Percentiles rank a stretch among this genome's conserved stretches.
Conservation (phyloP, 768 basidiomycete genomes). For the Tricholomella constricta region DNA sequence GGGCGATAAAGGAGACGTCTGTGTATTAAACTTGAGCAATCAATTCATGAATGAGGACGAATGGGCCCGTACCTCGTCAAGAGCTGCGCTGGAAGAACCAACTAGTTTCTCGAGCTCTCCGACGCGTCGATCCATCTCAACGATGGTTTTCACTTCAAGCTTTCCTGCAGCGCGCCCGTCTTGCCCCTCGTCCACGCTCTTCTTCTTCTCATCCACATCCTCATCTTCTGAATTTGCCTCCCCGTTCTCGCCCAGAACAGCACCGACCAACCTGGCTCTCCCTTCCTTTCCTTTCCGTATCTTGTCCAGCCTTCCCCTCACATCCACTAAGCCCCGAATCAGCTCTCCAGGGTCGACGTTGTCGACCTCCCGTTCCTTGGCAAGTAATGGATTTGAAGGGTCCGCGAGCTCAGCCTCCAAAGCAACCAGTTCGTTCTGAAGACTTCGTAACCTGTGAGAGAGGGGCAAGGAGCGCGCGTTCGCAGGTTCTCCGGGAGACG, state of each 20-base stretch:
- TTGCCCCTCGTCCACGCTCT: background rate
- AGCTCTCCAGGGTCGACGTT: conserved; percentile 74
- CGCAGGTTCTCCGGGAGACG: conserved; percentile 40
- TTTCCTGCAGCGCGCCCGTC: conserved; percentile 25
- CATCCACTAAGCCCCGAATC: conserved; percentile 76
- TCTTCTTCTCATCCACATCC: conserved; percentile 13
- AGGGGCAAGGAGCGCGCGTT: conserved; percentile 44
- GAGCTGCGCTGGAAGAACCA: conserved; percentile 74
- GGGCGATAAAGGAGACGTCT: conserved; percentile 74
- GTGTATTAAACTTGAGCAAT: background rate
- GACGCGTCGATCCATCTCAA: conserved; percentile 82
- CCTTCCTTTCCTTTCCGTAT: conserved; percentile 68
- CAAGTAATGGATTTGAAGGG: conserved; percentile 70
- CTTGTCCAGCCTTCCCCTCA: conserved; percentile 67
- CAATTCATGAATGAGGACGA: background rate
- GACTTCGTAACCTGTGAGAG: conserved; percentile 57
- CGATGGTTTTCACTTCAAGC: conserved; percentile 50
- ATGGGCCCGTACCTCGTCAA: conserved; percentile 72
- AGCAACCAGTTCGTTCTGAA: conserved; percentile 78
- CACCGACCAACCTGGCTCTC: conserved; percentile 61
- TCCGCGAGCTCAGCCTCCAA: conserved; percentile 85
- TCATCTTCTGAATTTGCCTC: conserved; percentile 18
- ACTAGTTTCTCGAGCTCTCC: conserved; percentile 81
- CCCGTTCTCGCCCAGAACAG: conserved; percentile 44
- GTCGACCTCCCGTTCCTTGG: conserved; percentile 58